Conservation (phyloP, 352 stramenopile genomes). For the Pythium dissotocum region DNA sequence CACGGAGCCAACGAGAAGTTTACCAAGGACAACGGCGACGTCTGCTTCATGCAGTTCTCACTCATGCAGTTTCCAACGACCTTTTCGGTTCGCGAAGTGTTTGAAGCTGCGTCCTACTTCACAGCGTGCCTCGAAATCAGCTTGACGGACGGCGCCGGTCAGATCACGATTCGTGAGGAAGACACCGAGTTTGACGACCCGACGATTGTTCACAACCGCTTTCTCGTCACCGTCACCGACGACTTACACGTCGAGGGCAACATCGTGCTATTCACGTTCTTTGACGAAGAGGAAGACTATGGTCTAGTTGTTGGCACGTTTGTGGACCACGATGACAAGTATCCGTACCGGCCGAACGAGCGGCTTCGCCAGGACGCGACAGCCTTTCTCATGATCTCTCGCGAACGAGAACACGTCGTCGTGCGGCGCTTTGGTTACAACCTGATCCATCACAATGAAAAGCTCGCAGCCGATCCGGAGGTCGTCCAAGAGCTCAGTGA, state of each 20-base stretch:
- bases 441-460: conserved; percentile 28
- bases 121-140: conserved; percentile 25
- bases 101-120: conserved; percentile 16
- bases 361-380: conserved; percentile 40
- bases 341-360: conserved; percentile 35
- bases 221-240: conserved; percentile 18
- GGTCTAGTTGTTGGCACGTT: conserved; percentile 33
- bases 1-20: conserved; percentile 44
- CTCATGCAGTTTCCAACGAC: conserved; percentile 13
- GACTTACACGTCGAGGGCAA: conserved; percentile 32
- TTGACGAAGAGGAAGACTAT: conserved; percentile 23
- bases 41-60: conserved; percentile 40
- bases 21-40: conserved; percentile 40
- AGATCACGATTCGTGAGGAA: conserved; percentile 24
- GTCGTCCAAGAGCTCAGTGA: conserved; percentile 39
- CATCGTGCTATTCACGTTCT: conserved; percentile 16
- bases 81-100: conserved; percentile 10
- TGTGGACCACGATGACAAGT: conserved; percentile 38
- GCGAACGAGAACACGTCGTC: conserved; percentile 22
- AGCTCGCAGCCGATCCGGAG: conserved; percentile 28
- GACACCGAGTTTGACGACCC: conserved; percentile 14
- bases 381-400: conserved; percentile 30
- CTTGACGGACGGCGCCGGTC: conserved; percentile 17
- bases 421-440: conserved; percentile 30
- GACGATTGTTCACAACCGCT: conserved; percentile 8